Conservation (phyloP, 2,329 filamentous ascomycete genomes). For the Tolypocladium inflatum region DNA sequence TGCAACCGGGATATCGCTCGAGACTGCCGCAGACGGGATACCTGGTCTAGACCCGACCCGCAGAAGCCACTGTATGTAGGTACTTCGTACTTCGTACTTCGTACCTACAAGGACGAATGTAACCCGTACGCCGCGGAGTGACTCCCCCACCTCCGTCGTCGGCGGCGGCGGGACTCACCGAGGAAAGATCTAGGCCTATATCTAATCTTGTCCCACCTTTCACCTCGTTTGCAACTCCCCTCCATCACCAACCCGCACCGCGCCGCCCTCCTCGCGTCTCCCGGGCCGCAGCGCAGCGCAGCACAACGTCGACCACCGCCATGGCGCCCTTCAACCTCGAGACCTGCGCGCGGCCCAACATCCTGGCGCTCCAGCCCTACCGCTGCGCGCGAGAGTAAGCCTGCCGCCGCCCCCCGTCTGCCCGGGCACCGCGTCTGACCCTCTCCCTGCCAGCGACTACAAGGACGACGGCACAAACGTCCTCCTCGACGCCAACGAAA, state of each 20-base stretch:
- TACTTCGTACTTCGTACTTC: no score
- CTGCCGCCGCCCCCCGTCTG: slow-evolving; percentile 3
- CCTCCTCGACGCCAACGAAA: slow-evolving; percentile 95
- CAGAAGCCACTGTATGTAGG: no score
- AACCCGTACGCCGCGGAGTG: background rate
- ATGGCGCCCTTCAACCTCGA: slow-evolving; percentile 63
- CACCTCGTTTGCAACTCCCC: background rate
- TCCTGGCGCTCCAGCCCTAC: slow-evolving; percentile 67
- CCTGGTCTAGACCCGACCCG: no score
- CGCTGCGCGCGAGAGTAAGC: slow-evolving; percentile 73
- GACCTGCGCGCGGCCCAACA: slow-evolving; percentile 68
- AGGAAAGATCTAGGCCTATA: background rate
- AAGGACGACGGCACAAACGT: slow-evolving; percentile 96
- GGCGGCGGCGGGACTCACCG: background rate
- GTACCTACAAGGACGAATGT: no score
- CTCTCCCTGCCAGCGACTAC: slow-evolving; percentile 63
- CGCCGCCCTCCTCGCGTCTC: background rate
- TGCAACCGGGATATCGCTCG: no score
- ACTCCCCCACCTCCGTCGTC: background rate
- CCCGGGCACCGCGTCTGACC: background rate
- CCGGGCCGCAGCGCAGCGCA: background rate
- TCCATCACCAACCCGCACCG: background rate
- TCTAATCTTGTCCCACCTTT: background rate
- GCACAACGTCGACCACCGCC: slow-evolving; percentile 3
- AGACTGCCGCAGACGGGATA: no score